Conservation (phyloP, 257 asterid genomes). For the Solanum clarkiae region DNA sequence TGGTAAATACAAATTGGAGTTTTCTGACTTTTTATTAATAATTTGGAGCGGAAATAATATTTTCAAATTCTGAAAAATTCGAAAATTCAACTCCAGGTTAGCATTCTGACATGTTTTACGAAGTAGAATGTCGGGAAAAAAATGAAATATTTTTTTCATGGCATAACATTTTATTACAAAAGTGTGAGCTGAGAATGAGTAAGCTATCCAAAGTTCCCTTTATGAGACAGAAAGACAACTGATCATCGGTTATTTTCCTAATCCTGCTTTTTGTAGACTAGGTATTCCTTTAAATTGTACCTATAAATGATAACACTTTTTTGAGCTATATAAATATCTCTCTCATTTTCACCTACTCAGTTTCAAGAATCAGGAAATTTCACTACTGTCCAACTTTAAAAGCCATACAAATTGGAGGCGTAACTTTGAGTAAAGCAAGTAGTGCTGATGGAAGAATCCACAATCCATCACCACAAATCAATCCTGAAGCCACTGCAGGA, state of each 20-base stretch:
- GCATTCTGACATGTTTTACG: not conserved
- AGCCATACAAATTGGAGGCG: conserved; percentile 58
- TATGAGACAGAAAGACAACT: not conserved
- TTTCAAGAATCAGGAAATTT: not conserved
- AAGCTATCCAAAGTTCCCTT: not conserved
- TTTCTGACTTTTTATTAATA: not conserved
- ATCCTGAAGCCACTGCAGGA: conserved; percentile 61
- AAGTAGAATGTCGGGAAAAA: not conserved
- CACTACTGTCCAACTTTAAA: conserved; percentile 24
- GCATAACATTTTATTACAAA: not conserved
- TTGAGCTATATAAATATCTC: too few relatives aligned
- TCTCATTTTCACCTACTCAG: not conserved
- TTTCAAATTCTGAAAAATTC: not conserved
- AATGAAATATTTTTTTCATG: not conserved
- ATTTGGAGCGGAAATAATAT: too few relatives aligned
- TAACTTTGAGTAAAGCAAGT: conserved; percentile 42
- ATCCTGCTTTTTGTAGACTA: not conserved
- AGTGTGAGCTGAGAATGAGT: not conserved
- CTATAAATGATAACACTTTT: not conserved
- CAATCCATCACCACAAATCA: conserved; percentile 65
- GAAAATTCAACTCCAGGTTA: not conserved
- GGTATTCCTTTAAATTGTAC: not conserved
- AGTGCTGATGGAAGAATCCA: conserved; percentile 61
- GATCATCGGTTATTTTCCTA: not conserved
- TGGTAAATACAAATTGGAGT: not conserved